These are phyloP conservation scores for Parachaetomium inaequale DNA, from an alignment of 495 filamentous ascomycete genomes.

Conservation along the genomic window DNA sequence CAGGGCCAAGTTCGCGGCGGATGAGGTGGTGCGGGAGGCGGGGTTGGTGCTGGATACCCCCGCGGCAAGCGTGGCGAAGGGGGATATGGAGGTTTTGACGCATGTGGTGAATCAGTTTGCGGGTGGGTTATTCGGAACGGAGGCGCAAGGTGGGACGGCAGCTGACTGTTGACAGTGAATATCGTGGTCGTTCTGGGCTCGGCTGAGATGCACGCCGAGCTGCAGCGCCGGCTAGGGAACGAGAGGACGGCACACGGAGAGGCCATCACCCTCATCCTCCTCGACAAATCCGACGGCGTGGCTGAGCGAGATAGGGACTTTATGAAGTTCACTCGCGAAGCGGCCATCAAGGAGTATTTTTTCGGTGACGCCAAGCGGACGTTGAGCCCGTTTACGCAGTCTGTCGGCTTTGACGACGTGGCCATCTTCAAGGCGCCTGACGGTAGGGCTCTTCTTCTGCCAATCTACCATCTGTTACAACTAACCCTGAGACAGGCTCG, in stretches of 20 bases:
- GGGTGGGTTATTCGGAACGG: constrained; percentile 41
- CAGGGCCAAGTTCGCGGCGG: constrained; percentile 73
- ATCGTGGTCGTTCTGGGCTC: constrained; percentile 81
- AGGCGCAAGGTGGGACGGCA: too few species aligned
- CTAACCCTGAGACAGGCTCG: constrained; percentile 30
- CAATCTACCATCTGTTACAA: constrained; percentile 19
- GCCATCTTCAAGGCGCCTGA: constrained; percentile 53
- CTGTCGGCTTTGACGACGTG: constrained; percentile 68
- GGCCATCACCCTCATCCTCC: constrained; percentile 65
- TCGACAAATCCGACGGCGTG: constrained; percentile 85
- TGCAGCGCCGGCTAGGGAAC: constrained; percentile 67
- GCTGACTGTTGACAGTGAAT: constrained; percentile 51
- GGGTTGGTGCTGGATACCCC: constrained; percentile 88
- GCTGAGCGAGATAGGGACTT: constrained; percentile 75
- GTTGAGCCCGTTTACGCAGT: constrained; percentile 79
- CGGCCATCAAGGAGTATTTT: constrained; percentile 85
- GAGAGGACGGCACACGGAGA: constrained; percentile 60
- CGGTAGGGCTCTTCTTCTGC: constrained; percentile 10
- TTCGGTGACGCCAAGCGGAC: constrained; percentile 76
- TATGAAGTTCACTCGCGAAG: constrained; percentile 65
- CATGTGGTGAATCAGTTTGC: constrained; percentile 87
- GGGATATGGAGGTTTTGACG: constrained; percentile 65
- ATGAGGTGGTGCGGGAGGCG: constrained; percentile 61
- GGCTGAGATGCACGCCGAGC: constrained; percentile 72
- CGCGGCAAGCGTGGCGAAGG: constrained; percentile 55